phyloP scores from a whole-genome alignment of 2,329 filamentous ascomycete genomes.

The Pyrenophora seminiperda region DNA sequence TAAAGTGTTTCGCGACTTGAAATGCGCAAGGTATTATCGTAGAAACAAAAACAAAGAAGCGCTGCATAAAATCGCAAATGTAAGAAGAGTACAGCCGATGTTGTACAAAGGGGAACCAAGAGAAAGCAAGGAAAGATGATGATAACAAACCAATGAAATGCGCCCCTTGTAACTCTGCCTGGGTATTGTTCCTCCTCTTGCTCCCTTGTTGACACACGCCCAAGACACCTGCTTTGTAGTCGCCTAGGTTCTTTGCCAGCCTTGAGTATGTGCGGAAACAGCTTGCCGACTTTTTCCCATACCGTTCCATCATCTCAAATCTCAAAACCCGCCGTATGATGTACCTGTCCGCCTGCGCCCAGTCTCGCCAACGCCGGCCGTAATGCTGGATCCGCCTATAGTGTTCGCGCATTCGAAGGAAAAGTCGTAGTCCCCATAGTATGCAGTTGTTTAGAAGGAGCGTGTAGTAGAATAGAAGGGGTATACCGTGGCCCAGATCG shows the following conservation, averaged over 20 bases:
- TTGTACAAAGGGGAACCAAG: slow-evolving; percentile 8
- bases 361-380: slow-evolving; percentile 30
- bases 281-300: slow-evolving; percentile 13
- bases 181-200: slow-evolving; percentile 16
- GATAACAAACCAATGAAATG: slow-evolving; percentile 9
- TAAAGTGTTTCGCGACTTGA: slow-evolving; percentile 1
- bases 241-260: not conserved
- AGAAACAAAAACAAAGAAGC: slow-evolving; percentile 3
- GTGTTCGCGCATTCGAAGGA: slow-evolving; percentile 7
- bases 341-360: slow-evolving; percentile 23
- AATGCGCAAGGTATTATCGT: not conserved
- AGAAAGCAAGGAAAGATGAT: not conserved
- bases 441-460: slow-evolving; percentile 22
- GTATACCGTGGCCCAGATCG: slow-evolving; percentile 35
- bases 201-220: slow-evolving; percentile 5
- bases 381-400: slow-evolving; percentile 18
- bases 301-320: slow-evolving; percentile 22
- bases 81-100: slow-evolving; percentile 3
- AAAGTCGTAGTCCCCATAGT: slow-evolving; percentile 9
- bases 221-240: slow-evolving; percentile 7
- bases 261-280: slow-evolving; percentile 8
- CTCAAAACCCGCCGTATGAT: slow-evolving; percentile 15
- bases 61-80: slow-evolving; percentile 3
- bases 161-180: slow-evolving; percentile 10
- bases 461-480: slow-evolving; percentile 28